Conservation (phyloP, 2,329 filamentous ascomycete genomes). For the Fusarium torulosum region DNA sequence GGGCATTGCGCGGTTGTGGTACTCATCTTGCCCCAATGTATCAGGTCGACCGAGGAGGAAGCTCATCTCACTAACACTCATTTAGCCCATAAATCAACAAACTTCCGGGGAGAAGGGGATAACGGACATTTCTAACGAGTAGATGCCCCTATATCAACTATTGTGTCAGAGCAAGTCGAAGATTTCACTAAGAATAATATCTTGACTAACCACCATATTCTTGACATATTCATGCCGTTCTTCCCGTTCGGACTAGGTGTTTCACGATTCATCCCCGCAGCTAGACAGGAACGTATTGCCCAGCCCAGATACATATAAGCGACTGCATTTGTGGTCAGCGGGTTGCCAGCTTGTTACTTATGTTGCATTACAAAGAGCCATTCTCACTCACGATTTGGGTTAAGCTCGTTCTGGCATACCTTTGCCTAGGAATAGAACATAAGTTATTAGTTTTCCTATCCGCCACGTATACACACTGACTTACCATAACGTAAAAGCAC, state of each 20-base stretch:
- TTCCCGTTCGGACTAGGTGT: background rate
- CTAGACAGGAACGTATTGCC: slow-evolving; percentile 12
- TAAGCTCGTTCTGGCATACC: slow-evolving; percentile 16
- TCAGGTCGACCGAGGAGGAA: slow-evolving; percentile 11
- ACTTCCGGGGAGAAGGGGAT: no score
- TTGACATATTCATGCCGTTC: background rate
- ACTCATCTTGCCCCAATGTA: slow-evolving; percentile 13
- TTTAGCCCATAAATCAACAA: background rate
- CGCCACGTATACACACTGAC: background rate
- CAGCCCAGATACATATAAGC: slow-evolving; percentile 16
- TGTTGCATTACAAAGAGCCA: background rate
- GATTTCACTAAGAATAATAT: no score
- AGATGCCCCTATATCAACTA: background rate
- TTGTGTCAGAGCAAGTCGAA: no score
- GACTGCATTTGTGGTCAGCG: background rate
- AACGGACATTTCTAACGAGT: slow-evolving; percentile 12
- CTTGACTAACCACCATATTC: slow-evolving; percentile 14
- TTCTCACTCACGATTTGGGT: slow-evolving; percentile 8
- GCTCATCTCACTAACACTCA: slow-evolving; percentile 3
- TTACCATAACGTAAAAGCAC: slow-evolving; percentile 12
- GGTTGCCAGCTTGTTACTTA: background rate
- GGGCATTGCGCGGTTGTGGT: slow-evolving; percentile 12
- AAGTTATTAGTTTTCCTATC: no score
- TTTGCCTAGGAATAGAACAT: background rate
- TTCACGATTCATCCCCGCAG: slow-evolving; percentile 15